Evolutionary conservation across 2,329 filamentous ascomycete species (phyloP).

Genomic region (Xylariomycetidae sp.): DNA sequence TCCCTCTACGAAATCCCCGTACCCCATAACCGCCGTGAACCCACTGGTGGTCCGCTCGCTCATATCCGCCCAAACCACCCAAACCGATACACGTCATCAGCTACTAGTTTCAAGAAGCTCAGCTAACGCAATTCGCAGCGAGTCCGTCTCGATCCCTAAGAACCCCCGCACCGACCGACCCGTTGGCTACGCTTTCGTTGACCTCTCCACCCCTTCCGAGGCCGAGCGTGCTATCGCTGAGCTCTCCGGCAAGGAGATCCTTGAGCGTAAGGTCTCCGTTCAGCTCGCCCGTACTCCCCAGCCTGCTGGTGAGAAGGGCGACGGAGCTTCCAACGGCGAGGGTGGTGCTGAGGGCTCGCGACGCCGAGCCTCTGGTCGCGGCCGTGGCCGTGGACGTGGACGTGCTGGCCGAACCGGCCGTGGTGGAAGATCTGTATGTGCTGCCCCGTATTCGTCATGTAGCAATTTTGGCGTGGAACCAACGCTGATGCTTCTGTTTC

Average conservation of each 20-base stretch:
- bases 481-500: slow-evolving; percentile 1
- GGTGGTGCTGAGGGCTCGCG: slow-evolving; percentile 62
- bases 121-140: slow-evolving; percentile 49
- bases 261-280: slow-evolving; percentile 98
- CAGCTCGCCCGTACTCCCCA: slow-evolving; percentile 98
- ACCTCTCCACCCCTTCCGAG: slow-evolving; percentile 89
- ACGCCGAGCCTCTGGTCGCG: slow-evolving; percentile 57
- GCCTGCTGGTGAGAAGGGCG: slow-evolving; percentile 68
- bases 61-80: no score
- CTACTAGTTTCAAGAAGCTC: background rate
- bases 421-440: slow-evolving; percentile 48
- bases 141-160: slow-evolving; percentile 98
- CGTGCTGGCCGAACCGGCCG: slow-evolving; percentile 63
- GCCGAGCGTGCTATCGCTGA: slow-evolving; percentile 92
- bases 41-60: no score
- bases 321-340: slow-evolving; percentile 67
- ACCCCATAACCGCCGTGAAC: no score
- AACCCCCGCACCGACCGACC: slow-evolving; percentile 98
- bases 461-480: slow-evolving; percentile 10
- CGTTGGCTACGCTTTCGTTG: slow-evolving; percentile 98
- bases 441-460: background rate
- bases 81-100: background rate
- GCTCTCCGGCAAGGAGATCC: slow-evolving; percentile 94
- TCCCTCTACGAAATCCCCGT: no score
- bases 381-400: slow-evolving; percentile 60